Base-by-base conservation (phyloP, 1,139 yeast species). In the Scheffersomyces illinoinensis region DNA sequence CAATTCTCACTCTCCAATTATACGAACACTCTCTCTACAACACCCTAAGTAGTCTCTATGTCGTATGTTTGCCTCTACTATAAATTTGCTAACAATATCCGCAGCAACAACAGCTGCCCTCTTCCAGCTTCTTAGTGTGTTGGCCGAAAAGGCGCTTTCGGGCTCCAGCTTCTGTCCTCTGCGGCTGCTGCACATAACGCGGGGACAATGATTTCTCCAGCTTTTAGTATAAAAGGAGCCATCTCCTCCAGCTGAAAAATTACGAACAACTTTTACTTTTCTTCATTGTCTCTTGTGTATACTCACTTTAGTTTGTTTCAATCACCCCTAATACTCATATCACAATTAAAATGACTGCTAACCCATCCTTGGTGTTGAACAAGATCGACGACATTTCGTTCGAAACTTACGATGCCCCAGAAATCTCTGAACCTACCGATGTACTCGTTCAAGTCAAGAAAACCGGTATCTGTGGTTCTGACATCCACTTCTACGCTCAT, bases 401-500 rank as follows among this genome's bases (percentile, higher is more conserved):
- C 64, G 93, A 89, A 74, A 82, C 86, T 57, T 83, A 87, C 63
- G 88, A 90, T 10, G 76, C 86, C 47, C 97, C 97, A 14, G 76
- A 76, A 65, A 76, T 90, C 62, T 69, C 71, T 10, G 87, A 86
- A 62, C 88, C 89, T 53, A 85, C 85, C 66, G 90, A 86, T 62
- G 97, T 92, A 53, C 84, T 89, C 66, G 85, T 92, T 33, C 88
- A 87, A 57, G 89, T 92, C 65, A 87, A 87, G 70, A 79, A 83
- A 65, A 92, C 97, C 0, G 97, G 97, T 55, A 88, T 92, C 62
- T 92, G 97, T 73, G 97, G 97, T 4, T 87, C 93, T 4, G 97
- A 91, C 72, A 89, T 91, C 62, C 97, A 91, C 70, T 92, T 89
- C 79, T 91, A 87, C 69, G 85, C 87, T 54, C 90, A 88, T 65